Conservation (phyloP, 345 rosid genomes). For the Pugionium dolabratum region DNA sequence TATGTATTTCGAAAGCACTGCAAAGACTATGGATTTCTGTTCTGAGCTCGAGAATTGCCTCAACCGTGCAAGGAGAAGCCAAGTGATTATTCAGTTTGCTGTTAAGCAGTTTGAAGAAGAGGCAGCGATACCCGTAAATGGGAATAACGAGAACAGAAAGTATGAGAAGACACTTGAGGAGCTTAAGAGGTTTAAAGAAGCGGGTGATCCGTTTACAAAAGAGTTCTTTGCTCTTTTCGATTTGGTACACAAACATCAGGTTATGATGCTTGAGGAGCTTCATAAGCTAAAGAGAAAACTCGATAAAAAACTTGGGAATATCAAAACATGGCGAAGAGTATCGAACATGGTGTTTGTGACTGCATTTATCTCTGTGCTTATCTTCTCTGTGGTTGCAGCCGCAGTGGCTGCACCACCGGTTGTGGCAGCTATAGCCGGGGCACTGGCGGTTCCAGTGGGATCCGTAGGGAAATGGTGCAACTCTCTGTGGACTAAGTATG, state of each 20-base stretch:
- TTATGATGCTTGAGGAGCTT: constrained; percentile 54
- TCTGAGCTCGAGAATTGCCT: constrained; percentile 69
- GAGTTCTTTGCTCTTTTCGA: constrained; percentile 62
- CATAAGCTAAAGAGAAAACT: constrained; percentile 54
- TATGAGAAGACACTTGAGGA: constrained; percentile 66
- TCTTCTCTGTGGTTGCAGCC: constrained; percentile 88
- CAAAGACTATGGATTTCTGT: constrained; percentile 73
- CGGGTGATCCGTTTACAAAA: constrained; percentile 67
- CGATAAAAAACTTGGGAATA: constrained; percentile 58
- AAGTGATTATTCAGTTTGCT: constrained; percentile 62
- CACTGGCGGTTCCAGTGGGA: constrained; percentile 65
- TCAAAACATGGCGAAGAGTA: constrained; percentile 76
- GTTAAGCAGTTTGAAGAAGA: constrained; percentile 64
- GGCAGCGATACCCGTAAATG: constrained; percentile 32
- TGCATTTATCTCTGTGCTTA: constrained; percentile 66
- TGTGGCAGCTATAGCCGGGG: constrained; percentile 66
- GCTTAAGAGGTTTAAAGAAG: constrained; percentile 59
- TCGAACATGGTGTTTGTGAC: constrained; percentile 73
- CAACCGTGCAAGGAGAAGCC: constrained; percentile 64
- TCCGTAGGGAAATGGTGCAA: constrained; percentile 81
- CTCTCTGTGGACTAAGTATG: constrained; percentile 61
- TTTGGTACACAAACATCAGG: constrained; percentile 54
- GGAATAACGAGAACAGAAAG: constrained; percentile 34
- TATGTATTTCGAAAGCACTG: constrained; percentile 67
- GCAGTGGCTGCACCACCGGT: constrained; percentile 81